Evolutionary conservation across 139 green algal genomes (phyloP).

Genomic region (Ettlia oleoabundans): DNA sequence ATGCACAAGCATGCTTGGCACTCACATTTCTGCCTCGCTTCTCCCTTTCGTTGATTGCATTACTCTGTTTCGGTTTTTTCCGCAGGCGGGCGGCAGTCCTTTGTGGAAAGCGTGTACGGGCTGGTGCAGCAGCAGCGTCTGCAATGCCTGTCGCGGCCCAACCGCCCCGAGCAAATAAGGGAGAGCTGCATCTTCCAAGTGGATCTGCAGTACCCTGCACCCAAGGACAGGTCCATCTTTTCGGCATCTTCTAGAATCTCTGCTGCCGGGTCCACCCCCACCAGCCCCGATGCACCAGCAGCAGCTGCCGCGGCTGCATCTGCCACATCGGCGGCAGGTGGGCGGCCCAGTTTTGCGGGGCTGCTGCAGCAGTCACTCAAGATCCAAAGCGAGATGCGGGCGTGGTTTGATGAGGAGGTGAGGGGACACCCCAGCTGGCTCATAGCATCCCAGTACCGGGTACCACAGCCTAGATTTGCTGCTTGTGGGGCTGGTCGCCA

Average conservation of each 20-base stretch:
- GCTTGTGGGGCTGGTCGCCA: too few relatives aligned
- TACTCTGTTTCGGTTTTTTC: too few relatives aligned
- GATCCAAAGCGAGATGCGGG: slow-evolving; percentile 64
- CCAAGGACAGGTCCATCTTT: slow-evolving; percentile 35
- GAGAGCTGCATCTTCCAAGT: slow-evolving; percentile 57
- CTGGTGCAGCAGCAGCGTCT: slow-evolving; percentile 51
- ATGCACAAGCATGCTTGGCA: too few relatives aligned
- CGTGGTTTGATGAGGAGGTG: slow-evolving; percentile 83
- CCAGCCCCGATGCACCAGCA: not conserved
- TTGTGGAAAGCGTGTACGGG: too few relatives aligned
- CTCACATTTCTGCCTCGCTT: too few relatives aligned
- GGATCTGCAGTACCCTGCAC: slow-evolving; percentile 73
- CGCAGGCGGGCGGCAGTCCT: too few relatives aligned
- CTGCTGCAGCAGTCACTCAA: slow-evolving; percentile 70
- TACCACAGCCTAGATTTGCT: not conserved
- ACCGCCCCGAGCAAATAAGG: slow-evolving; percentile 23
- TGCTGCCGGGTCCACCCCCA: not conserved
- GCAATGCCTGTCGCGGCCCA: slow-evolving; percentile 47
- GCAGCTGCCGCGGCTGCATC: not conserved
- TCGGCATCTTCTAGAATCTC: not conserved
- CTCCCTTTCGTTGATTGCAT: too few relatives aligned
- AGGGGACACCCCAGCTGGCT: not conserved
- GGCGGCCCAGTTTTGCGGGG: slow-evolving; percentile 58
- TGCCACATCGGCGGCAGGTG: not conserved
- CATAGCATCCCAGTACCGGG: not conserved